Base-by-base conservation (phyloP, 2,329 filamentous ascomycete genomes). In the Xylaria sp. region DNA sequence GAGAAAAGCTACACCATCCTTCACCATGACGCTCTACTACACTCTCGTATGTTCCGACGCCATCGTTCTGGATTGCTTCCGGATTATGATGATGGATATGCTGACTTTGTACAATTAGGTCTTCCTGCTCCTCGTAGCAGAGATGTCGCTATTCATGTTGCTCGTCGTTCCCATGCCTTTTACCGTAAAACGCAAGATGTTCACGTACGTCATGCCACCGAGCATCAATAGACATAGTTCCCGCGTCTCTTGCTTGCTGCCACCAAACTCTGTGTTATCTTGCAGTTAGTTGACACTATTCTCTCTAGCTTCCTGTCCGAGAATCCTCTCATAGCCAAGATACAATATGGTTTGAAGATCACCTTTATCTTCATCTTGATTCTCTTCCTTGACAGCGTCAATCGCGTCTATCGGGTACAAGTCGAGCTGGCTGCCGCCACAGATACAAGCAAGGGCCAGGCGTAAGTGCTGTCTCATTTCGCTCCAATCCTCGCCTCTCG, bases 351-450 rank as follows among this genome's bases (percentile, higher is more conserved):
- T 73, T 85, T 99, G 82, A 98, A 97, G 86, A 99, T 99, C 61
- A 97, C 93, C 2, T 99, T 99, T 77, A 94, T 99, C 76, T 99
- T 99, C 82, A 98, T 99, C 74, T 84, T 98, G 62, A 97, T 99
- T 68, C 89, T 99, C 69, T 99, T 99, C 81, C 87, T 98, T 73
- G 95, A 99, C 82, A 97, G 93, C 76, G 94, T 98, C 78, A 89
- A 89, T 75, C 92, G 95, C 68, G 95, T 99, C 74, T 99, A 97
- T 79, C 92, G 95, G 66, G 95, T 99, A 58, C 94, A 98, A 81
- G 80, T 95, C 67, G 95, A 99, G 81, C 84, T 98, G 60, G 82
- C 88, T 49, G 83, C 88, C 55, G 89, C 91, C 63, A 82, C 86
- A 64, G 92, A 95, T 74, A 83, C 86, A 78, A 69, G 51, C 21